Conservation (phyloP, 108 stramenopile species). For the Fragilariopsis cylindrus region DNA sequence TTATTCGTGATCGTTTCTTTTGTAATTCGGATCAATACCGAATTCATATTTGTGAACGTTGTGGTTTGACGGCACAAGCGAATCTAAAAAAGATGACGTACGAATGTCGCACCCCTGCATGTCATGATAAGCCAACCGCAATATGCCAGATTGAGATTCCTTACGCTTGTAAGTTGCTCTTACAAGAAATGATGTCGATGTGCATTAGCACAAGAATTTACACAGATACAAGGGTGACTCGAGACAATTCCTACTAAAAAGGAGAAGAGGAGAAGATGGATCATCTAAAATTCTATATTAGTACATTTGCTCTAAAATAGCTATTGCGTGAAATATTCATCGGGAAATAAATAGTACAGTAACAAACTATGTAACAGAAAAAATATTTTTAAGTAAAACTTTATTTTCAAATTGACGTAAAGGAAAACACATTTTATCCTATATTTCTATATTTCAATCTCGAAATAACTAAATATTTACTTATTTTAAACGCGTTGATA, state of each 20-base stretch:
- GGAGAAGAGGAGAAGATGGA: no score
- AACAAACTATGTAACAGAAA: no score
- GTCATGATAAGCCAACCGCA: constrained; percentile 77
- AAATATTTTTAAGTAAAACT: no score
- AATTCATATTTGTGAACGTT: constrained; percentile 95
- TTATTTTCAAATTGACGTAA: no score
- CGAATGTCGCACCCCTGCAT: constrained; percentile 86
- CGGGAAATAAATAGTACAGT: no score
- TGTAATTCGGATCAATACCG: constrained; percentile 97
- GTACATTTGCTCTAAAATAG: no score
- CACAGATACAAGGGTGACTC: constrained; percentile 52
- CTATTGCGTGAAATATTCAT: no score
- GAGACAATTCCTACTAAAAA: constrained; percentile 39
- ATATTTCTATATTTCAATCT: no score
- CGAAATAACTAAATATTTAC: no score
- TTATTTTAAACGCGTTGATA: no score
- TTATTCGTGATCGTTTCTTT: constrained; percentile 99
- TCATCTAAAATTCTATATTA: no score
- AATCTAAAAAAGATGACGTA: constrained; percentile 97
- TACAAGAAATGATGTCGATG: constrained; percentile 98
- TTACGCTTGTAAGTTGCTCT: constrained; percentile 98
- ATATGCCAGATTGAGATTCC: constrained; percentile 96
- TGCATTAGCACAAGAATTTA: constrained; percentile 88
- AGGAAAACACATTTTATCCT: no score
- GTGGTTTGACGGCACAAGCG: constrained; percentile 96